Evolutionary conservation across 75 land plant genomes (phyloP).

Genomic region (Adiantum capillusveneris): DNA sequence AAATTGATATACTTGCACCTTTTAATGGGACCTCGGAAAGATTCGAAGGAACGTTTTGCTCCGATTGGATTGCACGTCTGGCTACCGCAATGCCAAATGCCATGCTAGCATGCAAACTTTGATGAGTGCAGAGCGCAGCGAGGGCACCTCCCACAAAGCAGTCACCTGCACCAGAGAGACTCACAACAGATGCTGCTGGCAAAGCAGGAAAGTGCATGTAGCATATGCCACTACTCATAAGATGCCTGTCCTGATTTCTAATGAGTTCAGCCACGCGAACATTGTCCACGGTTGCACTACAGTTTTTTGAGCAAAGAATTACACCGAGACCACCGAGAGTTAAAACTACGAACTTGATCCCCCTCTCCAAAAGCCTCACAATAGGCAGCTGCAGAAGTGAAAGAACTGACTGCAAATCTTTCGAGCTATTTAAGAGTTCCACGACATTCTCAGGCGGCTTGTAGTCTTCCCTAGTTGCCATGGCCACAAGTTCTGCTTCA

Average conservation of each 20-base stretch:
- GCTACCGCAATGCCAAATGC: slow-evolving; percentile 80
- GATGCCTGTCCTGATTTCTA: not conserved
- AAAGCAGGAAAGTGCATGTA: slow-evolving; percentile 73
- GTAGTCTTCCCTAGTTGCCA: slow-evolving; percentile 54
- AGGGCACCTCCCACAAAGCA: slow-evolving; percentile 85
- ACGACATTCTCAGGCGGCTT: slow-evolving; percentile 16
- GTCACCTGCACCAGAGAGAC: slow-evolving; percentile 91
- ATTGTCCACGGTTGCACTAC: not conserved
- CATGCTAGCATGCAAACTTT: slow-evolving; percentile 43
- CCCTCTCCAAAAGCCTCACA: slow-evolving; percentile 50
- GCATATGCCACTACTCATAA: not conserved
- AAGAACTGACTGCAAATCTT: slow-evolving; percentile 27
- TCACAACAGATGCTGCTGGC: slow-evolving; percentile 61
- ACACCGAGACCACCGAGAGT: slow-evolving; percentile 78
- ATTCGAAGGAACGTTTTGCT: slow-evolving; percentile 53
- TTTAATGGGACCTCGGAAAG: slow-evolving; percentile 27
- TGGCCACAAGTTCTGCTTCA: slow-evolving; percentile 78
- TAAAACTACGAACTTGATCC: slow-evolving; percentile 51
- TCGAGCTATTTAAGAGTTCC: slow-evolving; percentile 10
- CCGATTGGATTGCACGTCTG: slow-evolving; percentile 64
- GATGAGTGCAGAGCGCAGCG: slow-evolving; percentile 46
- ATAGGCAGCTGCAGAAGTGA: slow-evolving; percentile 46
- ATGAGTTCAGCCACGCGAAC: not conserved
- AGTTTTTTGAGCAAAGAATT: slow-evolving; percentile 31
- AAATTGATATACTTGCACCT: slow-evolving; percentile 34